phyloP scores from a whole-genome alignment of 805 yeast genomes.

The Myxozyma kluyveri region DNA sequence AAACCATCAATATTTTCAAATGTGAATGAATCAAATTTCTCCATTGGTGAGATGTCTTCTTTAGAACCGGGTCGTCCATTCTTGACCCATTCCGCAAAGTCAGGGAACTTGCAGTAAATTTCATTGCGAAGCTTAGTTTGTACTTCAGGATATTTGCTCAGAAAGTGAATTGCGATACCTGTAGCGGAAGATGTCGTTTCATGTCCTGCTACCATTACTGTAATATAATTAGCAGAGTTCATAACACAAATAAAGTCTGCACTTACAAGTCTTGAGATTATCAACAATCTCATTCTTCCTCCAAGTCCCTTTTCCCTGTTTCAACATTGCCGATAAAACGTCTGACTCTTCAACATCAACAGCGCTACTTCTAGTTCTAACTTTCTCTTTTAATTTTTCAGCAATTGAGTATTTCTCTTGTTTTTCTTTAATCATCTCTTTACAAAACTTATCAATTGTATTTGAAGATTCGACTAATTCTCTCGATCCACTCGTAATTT shows the following conservation, averaged over 20 bases:
- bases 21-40: not conserved
- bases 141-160: constrained; percentile 14
- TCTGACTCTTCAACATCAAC: constrained; percentile 10
- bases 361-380: too few relatives aligned
- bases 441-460: constrained; percentile 2
- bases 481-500: constrained; percentile 9
- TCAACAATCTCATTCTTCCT: constrained; percentile 17
- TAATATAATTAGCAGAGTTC: constrained; percentile 19
- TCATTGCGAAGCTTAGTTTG: constrained; percentile 17
- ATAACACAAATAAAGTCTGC: too few relatives aligned
- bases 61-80: not conserved
- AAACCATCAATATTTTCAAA: constrained; percentile 11
- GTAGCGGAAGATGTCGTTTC: constrained; percentile 24
- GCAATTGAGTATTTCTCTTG: constrained; percentile 20
- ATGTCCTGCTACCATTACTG: constrained; percentile 29
- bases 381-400: constrained; percentile 11
- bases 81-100: not conserved
- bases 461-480: constrained; percentile 1
- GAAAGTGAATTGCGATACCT: constrained; percentile 12
- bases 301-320: constrained; percentile 9
- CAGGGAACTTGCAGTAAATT: constrained; percentile 15
- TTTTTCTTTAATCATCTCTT: constrained; percentile 13
- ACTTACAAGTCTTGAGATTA: constrained; percentile 23
- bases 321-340: constrained; percentile 12
- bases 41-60: not conserved